Base-by-base conservation (phyloP, 768 basidiomycete genomes). In the Boletus fagicola region DNA sequence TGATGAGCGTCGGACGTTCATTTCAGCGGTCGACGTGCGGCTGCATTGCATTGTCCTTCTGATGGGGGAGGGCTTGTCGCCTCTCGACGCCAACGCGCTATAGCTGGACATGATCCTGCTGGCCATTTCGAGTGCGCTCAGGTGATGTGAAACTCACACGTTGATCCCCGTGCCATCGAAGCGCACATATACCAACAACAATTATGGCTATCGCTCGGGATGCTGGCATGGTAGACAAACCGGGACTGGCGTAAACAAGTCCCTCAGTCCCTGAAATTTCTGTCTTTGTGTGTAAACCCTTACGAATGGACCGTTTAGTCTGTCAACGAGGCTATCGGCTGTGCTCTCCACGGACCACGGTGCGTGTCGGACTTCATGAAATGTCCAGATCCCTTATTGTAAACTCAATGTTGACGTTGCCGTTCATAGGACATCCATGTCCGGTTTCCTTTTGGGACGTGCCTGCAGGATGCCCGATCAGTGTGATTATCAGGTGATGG, bases 151-250 rank as follows among this genome's bases (percentile, higher is more conserved):
- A 57, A 60, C 26, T 53, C 65, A 56, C 33, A 24, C 52, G 42
- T 70, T 68, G 63, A 70, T 65, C 58, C 63, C 67, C 67, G 68
- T 68, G 51, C 12, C 43, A 45, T 56, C 44, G 68, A 61, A 65
- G 63, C 59, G 38, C 63, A 49, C 49, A 63, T 58, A 52, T 50
- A 51, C 62, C 49, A 52, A 51, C 51, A 33, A 26, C 44, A 50
- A 57, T 57, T 43, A 52, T 39, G 54, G 51, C 53, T 48, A 31
- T 59, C 58, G 24, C 38, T 45, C 69, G 67, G 68, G 62, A 71
- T 71, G 68, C 65, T 71, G 70, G 64, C 60, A 69, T 57, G 47
- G 43, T 43, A 6, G 48, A 50, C 50, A 63, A 70, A 64, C 51
- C 13, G 43, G 61, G 58, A 51, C 63, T 50, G 62, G 66, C 53